A percentile compares a stretch with the other conserved stretches of the same genome.
These are phyloP conservation scores for Butyriboletus loyo DNA, from an alignment of 768 basidiomycete genomes.

Conservation along the genomic window DNA sequence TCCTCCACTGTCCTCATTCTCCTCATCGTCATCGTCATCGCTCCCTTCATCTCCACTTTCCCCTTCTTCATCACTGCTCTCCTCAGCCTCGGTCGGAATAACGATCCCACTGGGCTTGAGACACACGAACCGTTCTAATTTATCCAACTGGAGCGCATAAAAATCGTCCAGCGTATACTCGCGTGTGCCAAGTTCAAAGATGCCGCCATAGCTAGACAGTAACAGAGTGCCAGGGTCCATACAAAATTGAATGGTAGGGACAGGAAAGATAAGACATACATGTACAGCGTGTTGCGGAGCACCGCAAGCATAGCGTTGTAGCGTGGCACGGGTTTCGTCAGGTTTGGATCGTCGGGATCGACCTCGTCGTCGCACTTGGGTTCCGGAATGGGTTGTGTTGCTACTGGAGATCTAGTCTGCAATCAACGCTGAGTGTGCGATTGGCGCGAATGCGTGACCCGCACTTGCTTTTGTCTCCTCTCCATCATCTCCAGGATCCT, in stretches of 20 bases:
- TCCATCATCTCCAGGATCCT: slow-evolving; percentile 14
- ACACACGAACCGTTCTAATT: slow-evolving; percentile 75
- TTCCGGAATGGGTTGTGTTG: not conserved
- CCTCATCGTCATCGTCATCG: slow-evolving; percentile 52
- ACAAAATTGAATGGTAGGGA: not conserved
- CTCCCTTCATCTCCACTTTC: slow-evolving; percentile 58
- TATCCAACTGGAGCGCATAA: slow-evolving; percentile 74
- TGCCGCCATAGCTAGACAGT: slow-evolving; percentile 73
- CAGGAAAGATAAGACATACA: slow-evolving; percentile 45
- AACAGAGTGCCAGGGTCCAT: not conserved
- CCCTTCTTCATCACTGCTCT: slow-evolving; percentile 60
- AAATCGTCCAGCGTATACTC: slow-evolving; percentile 94
- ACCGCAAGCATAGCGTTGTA: slow-evolving; percentile 91
- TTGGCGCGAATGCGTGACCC: not conserved
- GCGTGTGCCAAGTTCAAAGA: slow-evolving; percentile 74
- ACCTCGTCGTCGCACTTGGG: slow-evolving; percentile 30
- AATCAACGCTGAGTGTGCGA: not conserved
- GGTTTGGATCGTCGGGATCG: slow-evolving; percentile 63
- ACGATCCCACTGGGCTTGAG: slow-evolving; percentile 63
- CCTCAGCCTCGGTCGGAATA: slow-evolving; percentile 60
- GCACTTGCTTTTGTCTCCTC: slow-evolving; percentile 11
- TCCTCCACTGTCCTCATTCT: slow-evolving; percentile 26
- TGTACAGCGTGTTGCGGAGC: slow-evolving; percentile 78
- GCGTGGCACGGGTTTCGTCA: slow-evolving; percentile 63
- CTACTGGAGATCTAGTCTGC: not conserved